Percentiles rank a stretch among this genome's conserved stretches.
Evolutionary conservation across 768 basidiomycete genomes (phyloP).

Genomic region (Boletus tylopilopsis): DNA sequence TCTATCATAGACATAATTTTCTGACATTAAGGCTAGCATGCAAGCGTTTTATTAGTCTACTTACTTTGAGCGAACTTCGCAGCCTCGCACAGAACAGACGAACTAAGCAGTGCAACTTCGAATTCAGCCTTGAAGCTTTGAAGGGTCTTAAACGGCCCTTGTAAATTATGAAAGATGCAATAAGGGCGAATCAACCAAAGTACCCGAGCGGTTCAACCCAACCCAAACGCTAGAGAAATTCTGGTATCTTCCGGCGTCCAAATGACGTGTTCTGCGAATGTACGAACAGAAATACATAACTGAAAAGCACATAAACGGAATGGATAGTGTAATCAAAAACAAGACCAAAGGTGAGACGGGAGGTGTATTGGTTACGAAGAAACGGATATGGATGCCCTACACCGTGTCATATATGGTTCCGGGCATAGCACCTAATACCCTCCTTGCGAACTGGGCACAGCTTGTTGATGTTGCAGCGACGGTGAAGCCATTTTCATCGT

Average conservation of each 20-base stretch:
- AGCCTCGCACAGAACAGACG: too few relatives aligned
- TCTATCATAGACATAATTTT: too few relatives aligned
- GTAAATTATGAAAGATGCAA: too few relatives aligned
- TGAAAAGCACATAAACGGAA: slow-evolving; percentile 37
- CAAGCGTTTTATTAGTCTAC: too few relatives aligned
- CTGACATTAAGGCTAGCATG: too few relatives aligned
- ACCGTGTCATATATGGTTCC: slow-evolving; percentile 11
- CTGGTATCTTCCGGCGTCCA: slow-evolving; percentile 6
- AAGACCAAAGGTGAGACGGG: slow-evolving; percentile 21
- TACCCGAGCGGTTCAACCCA: too few relatives aligned
- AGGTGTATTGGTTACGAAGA: slow-evolving; percentile 9
- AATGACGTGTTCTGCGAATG: slow-evolving; percentile 17
- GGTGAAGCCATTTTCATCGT: slow-evolving; percentile 54
- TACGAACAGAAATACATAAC: slow-evolving; percentile 36
- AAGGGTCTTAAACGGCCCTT: too few relatives aligned
- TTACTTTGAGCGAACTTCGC: too few relatives aligned
- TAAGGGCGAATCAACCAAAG: too few relatives aligned
- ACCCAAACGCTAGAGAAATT: neutral
- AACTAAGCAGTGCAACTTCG: too few relatives aligned
- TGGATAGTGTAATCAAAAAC: slow-evolving; percentile 34
- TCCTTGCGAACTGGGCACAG: slow-evolving; percentile 48
- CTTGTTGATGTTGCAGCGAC: slow-evolving; percentile 52
- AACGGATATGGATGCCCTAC: slow-evolving; percentile 13
- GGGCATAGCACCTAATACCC: slow-evolving; percentile 40
- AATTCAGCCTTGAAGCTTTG: too few relatives aligned